A percentile compares a stretch with the other conserved stretches of the same genome.
phyloP scores from a whole-genome alignment of 1,139 yeast species.

The Magnusiomyces paraingens region DNA sequence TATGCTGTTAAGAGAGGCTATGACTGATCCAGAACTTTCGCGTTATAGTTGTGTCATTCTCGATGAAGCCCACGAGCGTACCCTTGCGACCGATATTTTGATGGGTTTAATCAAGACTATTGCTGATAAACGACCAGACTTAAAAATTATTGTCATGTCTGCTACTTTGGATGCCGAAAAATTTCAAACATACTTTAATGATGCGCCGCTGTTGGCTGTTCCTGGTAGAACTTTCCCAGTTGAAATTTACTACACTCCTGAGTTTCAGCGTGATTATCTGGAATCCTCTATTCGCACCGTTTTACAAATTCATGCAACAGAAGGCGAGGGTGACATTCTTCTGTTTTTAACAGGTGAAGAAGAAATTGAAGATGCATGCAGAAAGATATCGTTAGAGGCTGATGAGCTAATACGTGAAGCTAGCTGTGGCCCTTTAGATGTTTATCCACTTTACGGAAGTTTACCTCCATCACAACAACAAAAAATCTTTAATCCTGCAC shows the following conservation, averaged over 20 bases:
- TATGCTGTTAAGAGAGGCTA: conserved; percentile 94
- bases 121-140: conserved; percentile 70
- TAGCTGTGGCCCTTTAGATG: conserved; percentile 80
- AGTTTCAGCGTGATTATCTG: conserved; percentile 87
- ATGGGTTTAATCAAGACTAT: conserved; percentile 93
- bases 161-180: conserved; percentile 97
- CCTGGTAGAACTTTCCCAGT: conserved; percentile 99
- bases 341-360: conserved; percentile 95
- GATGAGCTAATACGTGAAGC: conserved; percentile 86
- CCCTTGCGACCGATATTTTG: conserved; percentile 90
- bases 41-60: conserved; percentile 85
- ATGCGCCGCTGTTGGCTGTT: conserved; percentile 91
- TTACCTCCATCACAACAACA: conserved; percentile 95
- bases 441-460: conserved; percentile 92
- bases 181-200: conserved; percentile 80
- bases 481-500: conserved; percentile 87
- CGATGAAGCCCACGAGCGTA: conserved; percentile 98
- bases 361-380: conserved; percentile 94
- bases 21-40: conserved; percentile 83
- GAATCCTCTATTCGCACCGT: conserved; percentile 95
- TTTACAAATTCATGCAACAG: conserved; percentile 92
- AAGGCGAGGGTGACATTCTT: conserved; percentile 86
- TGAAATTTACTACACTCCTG: conserved; percentile 94
- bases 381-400: conserved; percentile 78
- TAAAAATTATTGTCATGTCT: conserved; percentile 91